Percentiles rank a stretch among this genome's conserved stretches.
Conservation (phyloP, 148 eudicot species). For the Rhododendron vialii region DNA sequence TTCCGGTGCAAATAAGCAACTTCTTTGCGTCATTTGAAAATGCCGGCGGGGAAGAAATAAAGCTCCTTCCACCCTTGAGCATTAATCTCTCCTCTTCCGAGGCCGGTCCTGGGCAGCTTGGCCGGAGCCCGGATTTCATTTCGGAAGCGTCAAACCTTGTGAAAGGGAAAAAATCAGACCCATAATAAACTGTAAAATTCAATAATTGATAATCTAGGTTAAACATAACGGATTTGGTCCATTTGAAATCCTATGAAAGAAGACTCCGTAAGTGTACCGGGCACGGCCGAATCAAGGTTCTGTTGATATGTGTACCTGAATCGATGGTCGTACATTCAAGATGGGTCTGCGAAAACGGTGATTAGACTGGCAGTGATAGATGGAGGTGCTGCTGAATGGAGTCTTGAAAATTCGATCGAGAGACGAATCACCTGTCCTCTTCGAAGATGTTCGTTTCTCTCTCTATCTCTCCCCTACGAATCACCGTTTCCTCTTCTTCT, state of each 20-base stretch:
- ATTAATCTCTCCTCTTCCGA: background rate
- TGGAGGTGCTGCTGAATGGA: background rate
- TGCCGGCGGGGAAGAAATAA: constrained; percentile 63
- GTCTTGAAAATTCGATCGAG: background rate
- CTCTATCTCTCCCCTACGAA: background rate
- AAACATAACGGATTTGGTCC: background rate
- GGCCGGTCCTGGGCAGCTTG: background rate
- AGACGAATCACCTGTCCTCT: background rate
- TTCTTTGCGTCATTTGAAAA: constrained; percentile 77
- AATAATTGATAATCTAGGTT: constrained; percentile 9
- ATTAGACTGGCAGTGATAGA: too few relatives aligned
- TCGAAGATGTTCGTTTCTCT: background rate
- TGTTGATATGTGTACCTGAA: too few relatives aligned
- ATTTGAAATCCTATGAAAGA: too few relatives aligned
- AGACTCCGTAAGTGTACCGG: too few relatives aligned
- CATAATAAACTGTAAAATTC: constrained; percentile 5
- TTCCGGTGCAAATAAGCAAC: constrained; percentile 66
- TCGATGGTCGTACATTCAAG: too few relatives aligned
- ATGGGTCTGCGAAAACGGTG: too few relatives aligned
- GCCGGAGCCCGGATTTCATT: background rate
- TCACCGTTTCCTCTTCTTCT: background rate
- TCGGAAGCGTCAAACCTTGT: too few relatives aligned
- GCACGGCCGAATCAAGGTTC: too few relatives aligned
- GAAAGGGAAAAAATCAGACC: background rate
- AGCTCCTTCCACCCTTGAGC: constrained; percentile 63